A percentile compares a stretch with the other conserved stretches of the same genome.
Evolutionary conservation across 306 rosid species (phyloP).

Genomic region (Quercus parvula): DNA sequence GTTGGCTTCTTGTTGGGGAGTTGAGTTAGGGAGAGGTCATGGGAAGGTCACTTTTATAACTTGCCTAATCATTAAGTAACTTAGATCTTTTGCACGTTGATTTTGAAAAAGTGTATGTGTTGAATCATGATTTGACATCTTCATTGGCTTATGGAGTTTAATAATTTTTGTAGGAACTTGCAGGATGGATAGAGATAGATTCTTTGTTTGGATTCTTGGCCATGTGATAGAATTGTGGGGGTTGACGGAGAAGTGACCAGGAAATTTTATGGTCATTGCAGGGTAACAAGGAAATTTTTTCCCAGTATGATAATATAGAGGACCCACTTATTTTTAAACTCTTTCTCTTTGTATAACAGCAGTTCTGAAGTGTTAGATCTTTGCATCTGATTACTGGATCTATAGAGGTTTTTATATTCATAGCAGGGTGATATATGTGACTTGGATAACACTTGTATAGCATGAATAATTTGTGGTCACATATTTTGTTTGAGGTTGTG

Average conservation of each 20-base stretch:
- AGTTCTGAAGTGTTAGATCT: constrained; percentile 15
- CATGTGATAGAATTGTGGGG: constrained; percentile 10
- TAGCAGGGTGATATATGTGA: constrained; percentile 21
- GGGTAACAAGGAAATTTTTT: constrained; percentile 14
- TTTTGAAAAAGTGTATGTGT: not conserved
- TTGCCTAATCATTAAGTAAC: not conserved
- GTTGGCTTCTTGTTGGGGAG: constrained; percentile 2
- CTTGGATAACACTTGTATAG: not conserved
- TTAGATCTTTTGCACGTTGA: not conserved
- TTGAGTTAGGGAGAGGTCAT: constrained; percentile 4
- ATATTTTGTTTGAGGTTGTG: constrained; percentile 3
- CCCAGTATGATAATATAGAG: constrained; percentile 19
- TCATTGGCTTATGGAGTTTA: constrained; percentile 12
- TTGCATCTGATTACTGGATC: constrained; percentile 25
- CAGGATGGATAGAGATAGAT: constrained; percentile 16
- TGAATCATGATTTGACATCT: not conserved
- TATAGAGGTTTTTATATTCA: constrained; percentile 6
- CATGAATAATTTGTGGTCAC: not conserved
- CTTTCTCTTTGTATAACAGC: constrained; percentile 29
- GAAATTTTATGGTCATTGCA: constrained; percentile 17
- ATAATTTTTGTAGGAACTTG: constrained; percentile 27
- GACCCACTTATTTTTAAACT: constrained; percentile 17
- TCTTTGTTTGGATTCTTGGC: constrained; percentile 9
- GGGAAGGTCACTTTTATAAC: not conserved
- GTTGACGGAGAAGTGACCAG: constrained; percentile 5